A percentile compares a stretch with the other conserved stretches of the same genome.
Conservation (phyloP, 179 eudicot genomes). For the Beta macrorhiza region DNA sequence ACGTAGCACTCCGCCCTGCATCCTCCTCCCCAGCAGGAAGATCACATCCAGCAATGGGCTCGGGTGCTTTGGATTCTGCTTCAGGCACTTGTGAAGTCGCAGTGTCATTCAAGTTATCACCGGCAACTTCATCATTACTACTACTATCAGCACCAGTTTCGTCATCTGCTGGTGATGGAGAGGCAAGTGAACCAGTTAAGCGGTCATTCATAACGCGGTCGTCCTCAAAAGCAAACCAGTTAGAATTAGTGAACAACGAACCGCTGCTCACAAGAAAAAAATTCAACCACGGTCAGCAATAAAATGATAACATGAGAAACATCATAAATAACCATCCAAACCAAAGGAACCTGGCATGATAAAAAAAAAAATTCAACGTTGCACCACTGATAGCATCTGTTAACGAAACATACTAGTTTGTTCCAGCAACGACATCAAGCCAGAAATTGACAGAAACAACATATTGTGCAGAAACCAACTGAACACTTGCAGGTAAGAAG, state of each 20-base stretch:
- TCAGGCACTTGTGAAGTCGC: slow-evolving; percentile 40
- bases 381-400: neutral
- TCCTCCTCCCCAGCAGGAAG: slow-evolving; percentile 26
- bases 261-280: slow-evolving; percentile 42
- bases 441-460: neutral
- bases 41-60: slow-evolving; percentile 16
- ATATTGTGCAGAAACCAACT: neutral
- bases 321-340: neutral
- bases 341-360: neutral
- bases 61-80: slow-evolving; percentile 21
- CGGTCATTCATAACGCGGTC: slow-evolving; percentile 42
- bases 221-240: slow-evolving; percentile 90
- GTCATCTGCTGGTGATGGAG: slow-evolving; percentile 50
- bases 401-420: neutral
- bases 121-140: slow-evolving; percentile 35
- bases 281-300: neutral
- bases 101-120: slow-evolving; percentile 39
- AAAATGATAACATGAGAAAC: neutral
- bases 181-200: slow-evolving; percentile 40
- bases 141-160: slow-evolving; percentile 25
- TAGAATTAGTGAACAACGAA: slow-evolving; percentile 73
- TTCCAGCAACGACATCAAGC: slow-evolving; percentile 4
- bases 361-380: neutral
- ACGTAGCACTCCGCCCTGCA: slow-evolving; percentile 28
- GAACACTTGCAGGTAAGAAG: neutral